A percentile compares a stretch with the other conserved stretches of the same genome.
phyloP scores from a whole-genome alignment of 2,329 filamentous ascomycete genomes.

The Colletotrichum abscissum region DNA sequence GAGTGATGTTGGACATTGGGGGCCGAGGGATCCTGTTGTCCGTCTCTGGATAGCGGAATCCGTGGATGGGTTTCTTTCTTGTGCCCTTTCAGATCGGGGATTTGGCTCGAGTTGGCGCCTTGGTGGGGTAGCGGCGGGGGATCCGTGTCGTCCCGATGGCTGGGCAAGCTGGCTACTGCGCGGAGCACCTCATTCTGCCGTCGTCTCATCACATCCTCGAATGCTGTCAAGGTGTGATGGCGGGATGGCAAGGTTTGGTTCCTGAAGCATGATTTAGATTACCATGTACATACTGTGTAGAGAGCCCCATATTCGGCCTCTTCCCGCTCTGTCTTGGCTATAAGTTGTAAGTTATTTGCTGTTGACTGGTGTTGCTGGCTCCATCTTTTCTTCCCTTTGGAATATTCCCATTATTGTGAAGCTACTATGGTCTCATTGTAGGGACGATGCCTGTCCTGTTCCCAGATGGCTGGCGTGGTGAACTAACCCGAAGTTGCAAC shows the following conservation, averaged over 20 bases:
- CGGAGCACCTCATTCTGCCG: slow-evolving; percentile 9
- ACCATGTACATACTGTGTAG: too few relatives aligned
- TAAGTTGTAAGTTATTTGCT: neutral
- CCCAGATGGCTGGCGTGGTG: slow-evolving; percentile 12
- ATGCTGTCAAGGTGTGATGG: slow-evolving; percentile 12
- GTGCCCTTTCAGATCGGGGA: neutral
- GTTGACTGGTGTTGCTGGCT: neutral
- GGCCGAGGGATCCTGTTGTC: neutral
- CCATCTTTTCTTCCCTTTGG: neutral
- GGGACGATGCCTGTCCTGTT: slow-evolving; percentile 8
- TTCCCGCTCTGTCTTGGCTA: neutral
- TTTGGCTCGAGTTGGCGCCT: slow-evolving; percentile 4
- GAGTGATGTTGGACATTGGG: neutral
- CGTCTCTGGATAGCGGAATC: neutral
- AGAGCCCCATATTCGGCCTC: neutral
- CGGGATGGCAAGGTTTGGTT: neutral
- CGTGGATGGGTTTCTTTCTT: neutral
- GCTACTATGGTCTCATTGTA: neutral
- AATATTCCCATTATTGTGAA: neutral
- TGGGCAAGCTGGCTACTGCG: slow-evolving; percentile 7
- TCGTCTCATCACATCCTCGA: slow-evolving; percentile 12
- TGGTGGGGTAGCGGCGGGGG: slow-evolving; percentile 21
- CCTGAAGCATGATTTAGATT: neutral
- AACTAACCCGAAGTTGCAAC: slow-evolving; percentile 13
- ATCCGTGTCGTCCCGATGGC: slow-evolving; percentile 9